Evolutionary conservation across 495 filamentous ascomycete genomes (phyloP), one percentile per base, ranked within the genome.

Genomic region (Daldinia bambusicola): DNA sequence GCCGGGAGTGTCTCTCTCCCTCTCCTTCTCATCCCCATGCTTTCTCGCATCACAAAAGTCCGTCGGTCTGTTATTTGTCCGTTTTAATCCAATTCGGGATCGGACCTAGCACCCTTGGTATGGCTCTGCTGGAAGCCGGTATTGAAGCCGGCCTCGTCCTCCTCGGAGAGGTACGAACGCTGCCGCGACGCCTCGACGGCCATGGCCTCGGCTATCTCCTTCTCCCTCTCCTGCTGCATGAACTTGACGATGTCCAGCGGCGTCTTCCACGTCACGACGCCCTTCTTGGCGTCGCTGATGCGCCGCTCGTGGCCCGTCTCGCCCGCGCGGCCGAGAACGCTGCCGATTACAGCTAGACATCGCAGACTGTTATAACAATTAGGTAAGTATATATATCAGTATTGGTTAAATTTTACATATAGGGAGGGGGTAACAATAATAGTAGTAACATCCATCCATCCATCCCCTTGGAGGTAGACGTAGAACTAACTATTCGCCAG

Each of bases 271-370:
- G 85, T 83, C 18, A 89, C 79, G 12, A 80, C 70, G n/a, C 91
- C 91, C 6, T 80, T 72, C 65, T 82, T 69, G 2, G 93, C 94
- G 55, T 84, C 83, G 51, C 83, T 81, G 30, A 89, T 74, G 61
- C 95, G 87, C 63, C 84, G 81, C 65, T 80, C 66, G 73, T 94
- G 90, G 34, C 95, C 95, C 53, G 87, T 83, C 80, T 97, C 80
- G 9, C 93, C 95, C 5, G 96, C 95, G 4, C 90, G 84, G 4
- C 94, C 96, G 12, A 99, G 84, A 7, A 94, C 88, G 45, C 92
- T 92, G 9, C 91, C 91, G 75, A 99, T 93, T 63, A 98, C 83
- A 72, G 89, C 85, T 16, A 93, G 85, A 66, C 89, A 88, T 18
- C 94, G 89, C 71, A 98, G 74, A 88, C 93, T 96, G 64, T 55